A percentile compares a stretch with the other conserved stretches of the same genome.
phyloP scores from a whole-genome alignment of 2,329 filamentous ascomycete genomes.

The Neofusicoccum cordaticola region DNA sequence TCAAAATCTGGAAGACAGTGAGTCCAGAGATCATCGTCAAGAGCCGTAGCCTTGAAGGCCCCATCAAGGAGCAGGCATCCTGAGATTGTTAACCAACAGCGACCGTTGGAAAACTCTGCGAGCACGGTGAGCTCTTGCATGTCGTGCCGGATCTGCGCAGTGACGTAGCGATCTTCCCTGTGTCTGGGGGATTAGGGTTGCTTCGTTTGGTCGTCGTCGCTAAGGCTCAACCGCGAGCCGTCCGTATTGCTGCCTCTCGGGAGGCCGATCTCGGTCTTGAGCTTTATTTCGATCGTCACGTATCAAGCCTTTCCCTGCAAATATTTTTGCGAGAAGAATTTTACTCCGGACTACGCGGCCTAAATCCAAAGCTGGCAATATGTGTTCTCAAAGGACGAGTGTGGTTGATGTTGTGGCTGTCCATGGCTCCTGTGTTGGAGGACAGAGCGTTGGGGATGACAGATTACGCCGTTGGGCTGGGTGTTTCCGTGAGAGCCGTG shows the following conservation, averaged over 20 bases:
- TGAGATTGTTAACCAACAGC: too few relatives aligned
- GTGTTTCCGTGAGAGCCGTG: too few relatives aligned
- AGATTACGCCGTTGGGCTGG: too few relatives aligned
- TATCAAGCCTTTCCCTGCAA: not conserved
- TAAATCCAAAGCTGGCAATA: not conserved
- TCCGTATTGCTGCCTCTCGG: not conserved
- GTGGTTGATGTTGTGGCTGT: too few relatives aligned
- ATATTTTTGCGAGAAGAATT: not conserved
- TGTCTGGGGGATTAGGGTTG: not conserved
- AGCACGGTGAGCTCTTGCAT: not conserved
- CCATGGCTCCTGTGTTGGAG: too few relatives aligned
- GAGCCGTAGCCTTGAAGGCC: too few relatives aligned
- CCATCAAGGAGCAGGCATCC: too few relatives aligned
- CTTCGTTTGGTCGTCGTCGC: not conserved
- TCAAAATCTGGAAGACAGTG: too few relatives aligned
- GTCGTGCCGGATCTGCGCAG: not conserved
- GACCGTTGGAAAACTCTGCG: not conserved
- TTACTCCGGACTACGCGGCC: not conserved
- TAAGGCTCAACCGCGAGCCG: not conserved
- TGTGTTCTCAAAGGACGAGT: not conserved
- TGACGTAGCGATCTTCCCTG: constrained; percentile 5
- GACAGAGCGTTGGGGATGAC: too few relatives aligned
- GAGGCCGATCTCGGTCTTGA: not conserved
- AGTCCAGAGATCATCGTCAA: too few relatives aligned
- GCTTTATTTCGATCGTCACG: constrained; percentile 6